Evolutionary conservation across 1,139 yeast species (phyloP).

Genomic region (Zygoascus sp.): DNA sequence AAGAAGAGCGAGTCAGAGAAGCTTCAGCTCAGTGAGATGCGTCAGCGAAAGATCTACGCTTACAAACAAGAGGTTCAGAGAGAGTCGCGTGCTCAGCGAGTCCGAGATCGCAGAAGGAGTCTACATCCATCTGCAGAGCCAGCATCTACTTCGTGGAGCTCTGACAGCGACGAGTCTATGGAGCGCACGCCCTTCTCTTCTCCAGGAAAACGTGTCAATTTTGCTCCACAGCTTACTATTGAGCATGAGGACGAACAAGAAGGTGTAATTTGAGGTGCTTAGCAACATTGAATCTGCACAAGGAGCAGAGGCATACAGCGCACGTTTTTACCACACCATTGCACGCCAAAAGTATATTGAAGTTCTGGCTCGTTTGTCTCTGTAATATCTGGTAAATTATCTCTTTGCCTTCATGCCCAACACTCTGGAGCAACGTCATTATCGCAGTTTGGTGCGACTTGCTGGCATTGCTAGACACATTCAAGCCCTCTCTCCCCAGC

Average conservation of each 20-base stretch:
- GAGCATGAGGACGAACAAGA: not conserved
- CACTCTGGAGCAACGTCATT: too few relatives aligned
- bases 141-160: not conserved
- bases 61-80: constrained; percentile 9
- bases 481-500: too few relatives aligned
- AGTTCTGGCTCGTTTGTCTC: too few relatives aligned
- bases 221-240: not conserved
- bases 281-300: too few relatives aligned
- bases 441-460: too few relatives aligned
- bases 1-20: constrained; percentile 4
- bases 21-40: not conserved
- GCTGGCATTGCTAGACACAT: too few relatives aligned
- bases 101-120: not conserved
- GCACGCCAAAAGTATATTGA: too few relatives aligned
- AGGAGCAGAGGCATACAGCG: too few relatives aligned
- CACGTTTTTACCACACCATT: too few relatives aligned
- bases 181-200: not conserved
- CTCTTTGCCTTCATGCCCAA: too few relatives aligned
- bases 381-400: too few relatives aligned
- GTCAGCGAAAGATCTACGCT: constrained; percentile 1
- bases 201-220: not conserved
- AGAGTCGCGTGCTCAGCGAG: constrained; percentile 4
- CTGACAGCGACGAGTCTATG: not conserved
- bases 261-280: too few relatives aligned
- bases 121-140: not conserved